Evolutionary conservation across 352 stramenopile genomes (phyloP).

Genomic region (Globisporangium irregulare): DNA sequence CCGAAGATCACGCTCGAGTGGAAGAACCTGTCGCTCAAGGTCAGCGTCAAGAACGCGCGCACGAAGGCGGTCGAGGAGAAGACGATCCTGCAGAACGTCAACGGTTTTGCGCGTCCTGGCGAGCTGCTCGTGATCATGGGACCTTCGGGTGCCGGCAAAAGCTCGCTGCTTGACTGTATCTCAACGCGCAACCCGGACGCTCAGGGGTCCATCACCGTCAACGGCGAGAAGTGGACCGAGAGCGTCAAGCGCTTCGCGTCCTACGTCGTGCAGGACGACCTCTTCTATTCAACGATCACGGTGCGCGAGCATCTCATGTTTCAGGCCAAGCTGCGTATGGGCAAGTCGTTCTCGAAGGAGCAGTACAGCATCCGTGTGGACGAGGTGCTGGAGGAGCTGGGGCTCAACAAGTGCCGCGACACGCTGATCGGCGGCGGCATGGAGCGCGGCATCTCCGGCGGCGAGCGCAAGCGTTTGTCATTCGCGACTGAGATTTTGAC

Average conservation of each 20-base stretch:
- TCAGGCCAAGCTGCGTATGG: constrained; percentile 76
- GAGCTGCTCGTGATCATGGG: constrained; percentile 70
- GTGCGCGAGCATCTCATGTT: constrained; percentile 89
- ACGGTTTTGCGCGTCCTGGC: constrained; percentile 38
- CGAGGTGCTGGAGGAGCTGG: constrained; percentile 55
- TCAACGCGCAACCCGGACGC: constrained; percentile 82
- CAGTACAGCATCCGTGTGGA: constrained; percentile 40
- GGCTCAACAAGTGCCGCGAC: constrained; percentile 50
- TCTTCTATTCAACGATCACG: constrained; percentile 86
- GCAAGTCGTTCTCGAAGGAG: constrained; percentile 16
- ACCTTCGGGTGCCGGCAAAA: constrained; percentile 82
- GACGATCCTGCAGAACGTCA: constrained; percentile 49
- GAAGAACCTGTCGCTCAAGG: too few species aligned
- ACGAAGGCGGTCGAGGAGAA: too few species aligned
- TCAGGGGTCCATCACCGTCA: constrained; percentile 54
- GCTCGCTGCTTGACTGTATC: constrained; percentile 93
- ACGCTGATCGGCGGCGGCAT: constrained; percentile 47
- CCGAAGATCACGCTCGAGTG: too few species aligned
- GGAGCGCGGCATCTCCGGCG: constrained; percentile 26
- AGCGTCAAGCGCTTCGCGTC: constrained; percentile 25
- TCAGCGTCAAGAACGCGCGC: too few species aligned
- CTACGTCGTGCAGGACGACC: constrained; percentile 91
- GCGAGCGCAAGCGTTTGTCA: constrained; percentile 26
- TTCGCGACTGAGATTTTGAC: constrained; percentile 80
- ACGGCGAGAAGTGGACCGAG: constrained; percentile 49